Base-by-base conservation (phyloP, 2,329 filamentous ascomycete genomes). In the Xylariales sp. region DNA sequence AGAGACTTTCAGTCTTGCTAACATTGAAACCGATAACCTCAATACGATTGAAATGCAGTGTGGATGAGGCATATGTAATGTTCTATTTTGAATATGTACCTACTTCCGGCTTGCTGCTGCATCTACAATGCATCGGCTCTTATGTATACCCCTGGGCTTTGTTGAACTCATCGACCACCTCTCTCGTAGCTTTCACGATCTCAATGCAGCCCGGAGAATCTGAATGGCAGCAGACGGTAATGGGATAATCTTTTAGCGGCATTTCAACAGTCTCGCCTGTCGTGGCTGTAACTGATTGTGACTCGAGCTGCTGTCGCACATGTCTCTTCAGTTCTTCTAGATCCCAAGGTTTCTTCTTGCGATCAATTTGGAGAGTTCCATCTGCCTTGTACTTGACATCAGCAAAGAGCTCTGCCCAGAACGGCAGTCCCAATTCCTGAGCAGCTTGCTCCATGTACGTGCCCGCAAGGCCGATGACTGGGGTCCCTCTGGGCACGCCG, bases 311-410 rank as follows among this genome's bases (percentile, higher is more conserved):
- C 45, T 66, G 58, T 13, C 52, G 45, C 5, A 69, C 61, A 39
- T 66, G 63, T 27, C 52, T 59, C 51, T 58, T 58, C 12, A 67
- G 60, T 24, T 67, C 64, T 8, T 58, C 55, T 1, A 54, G 37
- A 16, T 60, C 52, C 61, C 63, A 67, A 2, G 63, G 56, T 62
- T 77, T 76, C 61, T 78, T 79, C 60, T 76, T 76, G 19, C 76
- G 63, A 69, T 42, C 72, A 54, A 51, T 42, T 4, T 55, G 42
- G 12, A 56, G 34, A 5, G 34, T 40, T 1, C 49, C 52, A 12
- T 52, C 49, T 6, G 44, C 33, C 3, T 33, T 39, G 20, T 56
- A 56, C 36, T 53, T 50, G 18, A 56, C 52, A 13, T 56, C 54
- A 3, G 44, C 52, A 24, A 48, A 55, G 21, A 50, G 47, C 42